phyloP scores from a whole-genome alignment of 139 green algal genomes.

The Tetratostichococcus sp. region DNA sequence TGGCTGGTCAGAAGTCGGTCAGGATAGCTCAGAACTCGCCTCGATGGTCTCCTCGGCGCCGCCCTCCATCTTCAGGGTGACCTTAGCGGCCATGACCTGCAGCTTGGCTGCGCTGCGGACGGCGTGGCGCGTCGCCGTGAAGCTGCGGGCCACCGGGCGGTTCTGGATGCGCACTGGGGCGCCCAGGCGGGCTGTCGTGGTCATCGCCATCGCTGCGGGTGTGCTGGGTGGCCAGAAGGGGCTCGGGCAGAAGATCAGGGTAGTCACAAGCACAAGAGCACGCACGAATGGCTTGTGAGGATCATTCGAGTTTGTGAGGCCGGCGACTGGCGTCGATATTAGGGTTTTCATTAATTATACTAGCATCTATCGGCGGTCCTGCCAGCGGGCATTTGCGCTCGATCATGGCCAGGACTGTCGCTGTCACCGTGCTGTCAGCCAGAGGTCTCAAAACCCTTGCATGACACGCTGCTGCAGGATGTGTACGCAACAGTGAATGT shows the following conservation, averaged over 20 bases:
- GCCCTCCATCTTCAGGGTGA: conserved; percentile 68
- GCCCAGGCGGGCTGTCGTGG: neutral
- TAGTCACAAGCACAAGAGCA: neutral
- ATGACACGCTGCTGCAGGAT: too few species aligned
- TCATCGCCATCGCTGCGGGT: neutral
- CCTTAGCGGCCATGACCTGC: conserved; percentile 49
- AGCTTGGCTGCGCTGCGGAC: neutral
- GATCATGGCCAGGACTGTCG: too few species aligned
- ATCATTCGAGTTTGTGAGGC: neutral
- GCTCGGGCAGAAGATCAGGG: neutral
- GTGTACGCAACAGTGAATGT: too few species aligned
- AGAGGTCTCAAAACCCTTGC: too few species aligned
- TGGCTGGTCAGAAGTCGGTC: too few species aligned
- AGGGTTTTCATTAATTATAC: too few species aligned
- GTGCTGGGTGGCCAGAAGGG: neutral
- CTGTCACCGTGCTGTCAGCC: too few species aligned
- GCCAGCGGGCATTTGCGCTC: too few species aligned
- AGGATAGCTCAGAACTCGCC: too few species aligned
- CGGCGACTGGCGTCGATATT: too few species aligned
- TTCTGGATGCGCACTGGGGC: neutral
- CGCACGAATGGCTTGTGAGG: neutral
- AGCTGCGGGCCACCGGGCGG: neutral
- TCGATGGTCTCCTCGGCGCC: conserved; percentile 71
- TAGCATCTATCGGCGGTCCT: too few species aligned
- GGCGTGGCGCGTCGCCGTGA: neutral